Base-by-base conservation (phyloP, 2,329 filamentous ascomycete genomes). In the Neonectria sp. region DNA sequence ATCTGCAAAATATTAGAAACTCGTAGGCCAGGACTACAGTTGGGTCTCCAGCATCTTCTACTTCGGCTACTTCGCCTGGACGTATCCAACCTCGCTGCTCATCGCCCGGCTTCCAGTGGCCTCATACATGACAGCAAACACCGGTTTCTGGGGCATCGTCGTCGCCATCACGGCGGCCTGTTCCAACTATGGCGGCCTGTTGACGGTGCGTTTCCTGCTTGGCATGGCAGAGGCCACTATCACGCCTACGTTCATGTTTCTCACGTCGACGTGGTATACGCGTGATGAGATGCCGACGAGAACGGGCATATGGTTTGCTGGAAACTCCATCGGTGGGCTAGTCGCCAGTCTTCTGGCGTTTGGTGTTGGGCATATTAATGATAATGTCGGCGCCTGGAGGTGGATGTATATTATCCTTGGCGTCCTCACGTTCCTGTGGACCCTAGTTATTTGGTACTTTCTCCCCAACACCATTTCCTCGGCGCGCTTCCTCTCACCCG, bases 331-430 rank as follows among this genome's bases (percentile, higher is more conserved):
- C n/a, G 85, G 85, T 8, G 85, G 85, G 8, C 75, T 87, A 64
- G 63, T 83, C 1, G 83, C 85, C 2, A 86, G 84, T 33, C 76
- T 88, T 3, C 75, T 89, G 9, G 86, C 87, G 2, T 91, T 87
- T 67, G 88, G 84, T 3, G 79, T 90, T 12, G 89, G 88, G 0
- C 87, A 90, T 65, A 82, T 89, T 46, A 71, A 82, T 17, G 79
- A 84, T 60, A 57, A 55, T 2, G 67, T 89, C 13, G 80, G 80
- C n/a, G 83, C 86, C 3, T 90, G 88, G 87, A 82, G 84, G 57
- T 88, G 85, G 84, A 86, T 90, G 84, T 90, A 88, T 73, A 86
- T 88, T 64, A 80, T 89, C 33, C 81, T 89, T 1, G 88, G 88
- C 1, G 65, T 82, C 0, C 73, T 78, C 1, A 90, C 88, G 0